A percentile compares a stretch with the other conserved stretches of the same genome.
Conservation (phyloP, 768 basidiomycete genomes). For the Mrakia gelida region DNA sequence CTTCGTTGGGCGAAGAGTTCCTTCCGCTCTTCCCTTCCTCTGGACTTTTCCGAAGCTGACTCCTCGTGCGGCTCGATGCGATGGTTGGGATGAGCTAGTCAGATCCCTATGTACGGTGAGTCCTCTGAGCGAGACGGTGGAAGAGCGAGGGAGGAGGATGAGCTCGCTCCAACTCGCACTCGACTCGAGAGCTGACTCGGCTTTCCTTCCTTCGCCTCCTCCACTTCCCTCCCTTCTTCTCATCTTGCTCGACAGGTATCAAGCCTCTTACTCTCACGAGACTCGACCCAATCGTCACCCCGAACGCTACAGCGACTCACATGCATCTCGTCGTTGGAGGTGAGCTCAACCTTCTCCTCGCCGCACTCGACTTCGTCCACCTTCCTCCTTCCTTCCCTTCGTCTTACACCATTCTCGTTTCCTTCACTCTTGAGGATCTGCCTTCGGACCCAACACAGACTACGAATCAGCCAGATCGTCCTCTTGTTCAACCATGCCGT, state of each 20-base stretch:
- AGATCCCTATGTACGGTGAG: background rate
- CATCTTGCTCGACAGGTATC: background rate
- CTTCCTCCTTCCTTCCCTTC: too few relatives aligned
- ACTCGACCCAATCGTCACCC: background rate
- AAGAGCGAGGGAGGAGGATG: too few relatives aligned
- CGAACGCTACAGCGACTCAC: background rate
- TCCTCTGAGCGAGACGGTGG: too few relatives aligned
- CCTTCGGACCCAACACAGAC: background rate
- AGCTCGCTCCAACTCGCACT: too few relatives aligned
- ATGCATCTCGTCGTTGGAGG: background rate
- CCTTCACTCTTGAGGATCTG: background rate
- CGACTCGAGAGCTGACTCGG: too few relatives aligned
- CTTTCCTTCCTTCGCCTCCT: background rate
- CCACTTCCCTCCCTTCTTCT: background rate
- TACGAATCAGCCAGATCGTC: background rate
- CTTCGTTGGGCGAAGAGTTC: too few relatives aligned
- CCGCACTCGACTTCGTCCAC: background rate
- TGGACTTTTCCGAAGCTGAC: too few relatives aligned
- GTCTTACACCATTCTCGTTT: background rate
- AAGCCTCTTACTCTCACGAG: background rate
- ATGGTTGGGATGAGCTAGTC: background rate
- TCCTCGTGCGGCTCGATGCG: too few relatives aligned
- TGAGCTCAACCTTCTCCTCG: background rate
- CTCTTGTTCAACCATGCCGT: slow-evolving; percentile 1
- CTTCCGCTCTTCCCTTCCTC: too few relatives aligned